Evolutionary conservation across 2,329 filamentous ascomycete species (phyloP), one percentile per base, ranked within the genome.

Genomic region (Cordyceps tenuipes): DNA sequence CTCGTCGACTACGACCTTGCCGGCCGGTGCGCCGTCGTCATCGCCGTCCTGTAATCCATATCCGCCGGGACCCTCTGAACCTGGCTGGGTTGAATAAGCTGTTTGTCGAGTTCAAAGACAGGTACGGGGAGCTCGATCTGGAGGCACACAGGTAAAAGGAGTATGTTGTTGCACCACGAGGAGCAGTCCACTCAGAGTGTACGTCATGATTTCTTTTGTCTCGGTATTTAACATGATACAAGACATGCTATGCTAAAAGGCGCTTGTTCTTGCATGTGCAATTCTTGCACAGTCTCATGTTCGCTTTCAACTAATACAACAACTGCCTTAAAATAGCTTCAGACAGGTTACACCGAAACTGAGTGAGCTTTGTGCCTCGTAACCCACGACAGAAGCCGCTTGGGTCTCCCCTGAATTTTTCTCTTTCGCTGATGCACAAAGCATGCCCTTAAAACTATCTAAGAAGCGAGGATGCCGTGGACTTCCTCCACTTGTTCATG

Each of bases 1-100:
- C 57, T 65, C 8, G 43, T 65, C 19, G 62, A 63, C 57, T 63
- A 63, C 48, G 59, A 62, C 61, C 56, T 65, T 26, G 58, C 44
- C 21, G 19, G 52, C 3, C 34, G 56, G 31, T 15, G 62, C 46
- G 17, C 3, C 8, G 41, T 31, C 12, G 52, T 62, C 8, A 48
- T 59, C 13, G 49, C 47, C 10, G 57, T 29, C 9, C 49, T 65
- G 17, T 7, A 60, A n/a, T 56, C 62, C 3, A 51, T 62, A 0
- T 17, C 23, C 3, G 63, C 53, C 13, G 63, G 36, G 62, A 64
- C 41, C 59, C 61, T 19, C 23, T 64, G 54, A 55, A 64, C 26
- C 26, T 63, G 5, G 15, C 34, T 29, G 61, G 62, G 2, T 31
- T 65, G 29, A 64, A 62, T 26, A 64, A 62, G 44, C 44, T 63